Percentiles rank a stretch among this genome's conserved stretches.
Conservation (phyloP, 1,139 yeast species). For the Taiozyma sp. region DNA sequence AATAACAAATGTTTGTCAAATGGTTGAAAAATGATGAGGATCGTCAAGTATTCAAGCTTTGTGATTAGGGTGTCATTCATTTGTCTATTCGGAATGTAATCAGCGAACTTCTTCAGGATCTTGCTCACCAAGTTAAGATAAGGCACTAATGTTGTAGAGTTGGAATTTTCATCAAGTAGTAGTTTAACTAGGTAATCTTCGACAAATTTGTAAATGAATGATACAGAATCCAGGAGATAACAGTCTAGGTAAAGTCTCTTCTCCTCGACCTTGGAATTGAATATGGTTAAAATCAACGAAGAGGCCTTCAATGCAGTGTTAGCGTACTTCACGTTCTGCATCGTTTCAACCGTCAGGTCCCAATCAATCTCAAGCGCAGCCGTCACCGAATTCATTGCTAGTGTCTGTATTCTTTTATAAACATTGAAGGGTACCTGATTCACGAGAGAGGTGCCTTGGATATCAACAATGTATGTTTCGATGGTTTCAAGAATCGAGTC, state of each 20-base stretch:
- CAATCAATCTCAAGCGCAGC: slow-evolving; percentile 21
- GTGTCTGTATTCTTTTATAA: slow-evolving; percentile 24
- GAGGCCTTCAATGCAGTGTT: slow-evolving; percentile 34
- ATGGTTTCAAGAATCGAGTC: slow-evolving; percentile 17
- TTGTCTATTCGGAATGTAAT: slow-evolving; percentile 19
- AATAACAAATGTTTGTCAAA: slow-evolving; percentile 10
- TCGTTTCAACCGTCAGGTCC: slow-evolving; percentile 5
- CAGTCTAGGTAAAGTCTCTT: slow-evolving; percentile 41
- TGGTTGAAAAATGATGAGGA: slow-evolving; percentile 32
- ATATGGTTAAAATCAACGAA: slow-evolving; percentile 36
- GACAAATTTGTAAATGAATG: slow-evolving; percentile 31
- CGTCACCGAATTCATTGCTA: slow-evolving; percentile 23
- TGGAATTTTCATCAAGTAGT: slow-evolving; percentile 3
- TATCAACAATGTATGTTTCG: slow-evolving; percentile 19
- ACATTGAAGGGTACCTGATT: slow-evolving; percentile 19
- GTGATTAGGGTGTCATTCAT: slow-evolving; percentile 44
- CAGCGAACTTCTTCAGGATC: slow-evolving; percentile 15
- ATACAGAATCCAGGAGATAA: slow-evolving; percentile 35
- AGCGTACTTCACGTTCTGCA: slow-evolving; percentile 7
- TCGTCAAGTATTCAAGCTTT: slow-evolving; percentile 43
- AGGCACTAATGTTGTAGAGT: slow-evolving; percentile 8
- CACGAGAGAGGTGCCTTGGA: slow-evolving; percentile 13
- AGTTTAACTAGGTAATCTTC: slow-evolving; percentile 33
- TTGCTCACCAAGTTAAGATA: slow-evolving; percentile 14
- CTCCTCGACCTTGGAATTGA: slow-evolving; percentile 36